phyloP scores from a whole-genome alignment of 148 eudicot genomes.

The Rhododendron ovatum region DNA sequence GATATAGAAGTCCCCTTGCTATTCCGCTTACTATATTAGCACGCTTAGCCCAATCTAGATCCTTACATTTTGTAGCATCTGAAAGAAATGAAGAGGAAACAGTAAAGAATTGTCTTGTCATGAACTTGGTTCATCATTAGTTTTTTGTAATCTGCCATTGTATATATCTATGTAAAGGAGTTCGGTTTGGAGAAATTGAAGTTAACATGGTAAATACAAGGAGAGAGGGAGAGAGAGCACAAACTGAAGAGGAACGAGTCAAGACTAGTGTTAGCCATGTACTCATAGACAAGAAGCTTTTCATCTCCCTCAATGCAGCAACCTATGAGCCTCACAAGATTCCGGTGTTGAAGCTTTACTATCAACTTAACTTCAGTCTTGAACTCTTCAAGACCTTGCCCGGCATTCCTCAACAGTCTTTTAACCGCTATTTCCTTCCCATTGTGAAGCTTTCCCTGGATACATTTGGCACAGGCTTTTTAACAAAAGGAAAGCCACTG shows the following conservation, averaged over 20 bases:
- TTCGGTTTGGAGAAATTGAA: not conserved
- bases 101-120: not conserved
- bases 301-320: conserved; percentile 37
- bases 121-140: not conserved
- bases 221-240: not conserved
- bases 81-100: not conserved
- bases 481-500: not conserved
- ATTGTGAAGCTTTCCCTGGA: conserved; percentile 34
- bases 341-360: conserved; percentile 45
- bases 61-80: not conserved
- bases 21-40: conserved; percentile 23
- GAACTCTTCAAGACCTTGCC: conserved; percentile 7
- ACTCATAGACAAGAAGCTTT: conserved; percentile 44
- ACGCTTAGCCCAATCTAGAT: conserved; percentile 29
- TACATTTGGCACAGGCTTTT: not conserved
- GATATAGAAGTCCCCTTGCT: conserved; percentile 31
- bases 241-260: conserved; percentile 26
- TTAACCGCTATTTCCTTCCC: conserved; percentile 48
- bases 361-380: conserved; percentile 17
- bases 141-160: not conserved
- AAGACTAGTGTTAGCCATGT: conserved; percentile 33
- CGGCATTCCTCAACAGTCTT: conserved; percentile 26
- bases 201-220: not conserved
- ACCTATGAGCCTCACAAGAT: conserved; percentile 40
- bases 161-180: not conserved